Conservation (phyloP, 441 rosid genomes). For the Manihot esculenta region DNA sequence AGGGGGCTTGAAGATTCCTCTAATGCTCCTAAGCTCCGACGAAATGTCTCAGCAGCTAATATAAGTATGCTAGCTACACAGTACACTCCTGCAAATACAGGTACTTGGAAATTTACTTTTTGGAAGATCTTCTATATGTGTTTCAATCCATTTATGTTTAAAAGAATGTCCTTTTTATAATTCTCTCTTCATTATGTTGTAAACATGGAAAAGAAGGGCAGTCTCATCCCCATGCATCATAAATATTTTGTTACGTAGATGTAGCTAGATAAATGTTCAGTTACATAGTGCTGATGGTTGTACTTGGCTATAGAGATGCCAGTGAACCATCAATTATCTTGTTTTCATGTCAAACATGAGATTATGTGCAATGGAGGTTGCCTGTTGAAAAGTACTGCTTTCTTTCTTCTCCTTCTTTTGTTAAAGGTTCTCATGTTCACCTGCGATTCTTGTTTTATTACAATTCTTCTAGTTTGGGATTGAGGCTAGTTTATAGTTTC, state of each 20-base stretch:
- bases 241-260: neutral
- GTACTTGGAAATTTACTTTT: slow-evolving; percentile 27
- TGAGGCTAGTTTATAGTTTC: neutral
- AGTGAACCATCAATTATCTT: neutral
- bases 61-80: slow-evolving; percentile 50
- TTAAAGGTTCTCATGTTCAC: too few species aligned
- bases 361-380: neutral
- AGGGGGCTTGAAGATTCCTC: slow-evolving; percentile 52
- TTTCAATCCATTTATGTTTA: neutral
- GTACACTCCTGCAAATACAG: slow-evolving; percentile 45
- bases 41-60: slow-evolving; percentile 69
- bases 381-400: neutral
- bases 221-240: neutral
- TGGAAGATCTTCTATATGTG: neutral
- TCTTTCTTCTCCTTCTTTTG: too few species aligned
- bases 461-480: neutral
- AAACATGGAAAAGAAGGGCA: neutral
- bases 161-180: neutral
- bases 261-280: neutral
- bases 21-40: slow-evolving; percentile 52
- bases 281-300: neutral
- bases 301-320: neutral
- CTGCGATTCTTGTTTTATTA: neutral
- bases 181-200: neutral
- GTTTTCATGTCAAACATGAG: neutral